phyloP scores from a whole-genome alignment of 2,329 filamentous ascomycete genomes.

The Magnaporthiopsis poae region DNA sequence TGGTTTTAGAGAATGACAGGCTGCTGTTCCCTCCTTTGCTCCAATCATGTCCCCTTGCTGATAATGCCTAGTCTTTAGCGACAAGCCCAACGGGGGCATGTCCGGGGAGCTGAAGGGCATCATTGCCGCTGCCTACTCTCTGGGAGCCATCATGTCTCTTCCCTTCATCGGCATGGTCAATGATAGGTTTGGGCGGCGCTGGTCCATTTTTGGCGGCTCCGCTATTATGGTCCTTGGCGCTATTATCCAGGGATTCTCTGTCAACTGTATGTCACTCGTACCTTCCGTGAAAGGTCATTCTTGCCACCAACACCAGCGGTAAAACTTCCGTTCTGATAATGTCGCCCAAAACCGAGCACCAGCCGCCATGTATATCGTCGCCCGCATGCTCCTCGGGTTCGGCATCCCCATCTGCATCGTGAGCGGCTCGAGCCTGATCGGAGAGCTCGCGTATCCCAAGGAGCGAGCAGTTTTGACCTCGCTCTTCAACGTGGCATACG shows the following conservation, averaged over 20 bases:
- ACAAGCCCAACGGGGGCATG: not conserved
- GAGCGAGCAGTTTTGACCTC: constrained; percentile 50
- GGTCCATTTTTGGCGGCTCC: constrained; percentile 43
- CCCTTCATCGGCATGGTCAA: constrained; percentile 43
- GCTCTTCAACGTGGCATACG: constrained; percentile 42
- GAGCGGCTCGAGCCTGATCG: constrained; percentile 46
- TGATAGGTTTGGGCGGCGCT: constrained; percentile 39
- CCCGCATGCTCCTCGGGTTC: constrained; percentile 49
- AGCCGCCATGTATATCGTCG: constrained; percentile 47
- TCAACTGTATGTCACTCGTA: constrained; percentile 25
- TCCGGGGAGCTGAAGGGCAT: constrained; percentile 27
- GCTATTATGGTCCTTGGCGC: constrained; percentile 42
- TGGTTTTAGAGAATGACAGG: no score
- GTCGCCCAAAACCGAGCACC: no score
- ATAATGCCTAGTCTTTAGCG: not conserved
- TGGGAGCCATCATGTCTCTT: constrained; percentile 40
- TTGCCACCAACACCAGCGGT: no score
- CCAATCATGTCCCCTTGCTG: not conserved
- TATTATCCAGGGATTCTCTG: constrained; percentile 40
- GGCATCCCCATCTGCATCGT: constrained; percentile 52
- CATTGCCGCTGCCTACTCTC: constrained; percentile 40
- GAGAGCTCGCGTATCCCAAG: constrained; percentile 51
- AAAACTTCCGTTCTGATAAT: no score
- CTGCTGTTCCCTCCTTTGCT: no score
- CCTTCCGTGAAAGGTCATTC: no score